Evolutionary conservation across 306 rosid genomes (phyloP), one percentile per base, ranked within the genome.

Genomic region (Sphenostylis stenocarpa): DNA sequence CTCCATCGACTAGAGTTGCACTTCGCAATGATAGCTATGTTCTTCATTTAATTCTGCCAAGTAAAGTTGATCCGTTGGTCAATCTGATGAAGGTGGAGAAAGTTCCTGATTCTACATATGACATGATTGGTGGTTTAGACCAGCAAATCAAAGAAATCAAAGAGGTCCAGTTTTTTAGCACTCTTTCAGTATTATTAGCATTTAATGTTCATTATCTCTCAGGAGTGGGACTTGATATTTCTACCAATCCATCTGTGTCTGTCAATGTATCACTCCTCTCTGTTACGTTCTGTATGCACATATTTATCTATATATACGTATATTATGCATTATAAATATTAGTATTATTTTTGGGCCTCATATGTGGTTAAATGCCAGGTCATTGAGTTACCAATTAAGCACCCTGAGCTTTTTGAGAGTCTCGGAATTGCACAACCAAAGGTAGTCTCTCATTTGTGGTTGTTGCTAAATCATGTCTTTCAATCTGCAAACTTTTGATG

Each of bases 401-500:
- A 96, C 82, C 99, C 99, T 8, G 99, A 96, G 83, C 80, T 96
- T 73, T 96, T 96, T 72, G 99, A 96, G 83, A 96, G 99, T 84
- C 99, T 96, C 84, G 99, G 99, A 87, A 96, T 96, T 76, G 99
- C 99, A 76, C 99, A 96, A 78, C 99, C 99, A 36, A 92, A 96
- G 99, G 99, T 96, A 88, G 33, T 67, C 16, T 49, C 19, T 33
- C 33, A 17, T 33, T 13, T 29, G 61, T 52, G 29, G 52, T 55
- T 80, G 31, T 61, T 39, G 10, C n/a, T 4, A 51, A 31, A 55
- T 62, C 6, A 53, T 29, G 20, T 60, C 12, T 69, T 29, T n/a
- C 34, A 3, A 31, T 64, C 21, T 39, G 47, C 57, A 36, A 11
- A 31, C 24, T 17, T 38, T 26, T 6, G 47, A n/a, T 45, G 39